phyloP scores from a whole-genome alignment of 306 rosid species.

The Malus sylvestris region DNA sequence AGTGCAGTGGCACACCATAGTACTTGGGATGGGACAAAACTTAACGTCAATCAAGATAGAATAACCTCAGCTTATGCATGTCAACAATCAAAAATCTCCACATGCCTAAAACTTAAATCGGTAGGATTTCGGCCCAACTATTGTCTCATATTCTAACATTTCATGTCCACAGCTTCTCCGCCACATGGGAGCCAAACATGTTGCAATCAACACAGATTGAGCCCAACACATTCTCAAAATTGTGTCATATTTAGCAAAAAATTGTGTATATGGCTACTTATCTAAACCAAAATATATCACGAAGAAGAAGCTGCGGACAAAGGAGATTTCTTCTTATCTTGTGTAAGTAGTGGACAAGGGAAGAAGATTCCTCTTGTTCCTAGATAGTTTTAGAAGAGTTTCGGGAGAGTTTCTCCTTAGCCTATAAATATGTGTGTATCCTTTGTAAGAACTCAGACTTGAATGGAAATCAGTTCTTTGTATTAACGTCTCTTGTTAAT shows the following conservation, averaged over 20 bases:
- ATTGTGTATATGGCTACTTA: neutral
- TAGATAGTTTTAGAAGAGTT: too few relatives aligned
- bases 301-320: slow-evolving; percentile 53
- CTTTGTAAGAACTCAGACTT: too few relatives aligned
- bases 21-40: slow-evolving; percentile 39
- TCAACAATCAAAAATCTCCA: neutral
- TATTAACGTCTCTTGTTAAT: too few relatives aligned
- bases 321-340: too few relatives aligned
- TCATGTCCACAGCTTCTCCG: neutral
- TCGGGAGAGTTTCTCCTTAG: too few relatives aligned
- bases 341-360: too few relatives aligned
- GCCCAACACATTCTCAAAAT: neutral
- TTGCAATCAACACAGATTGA: neutral
- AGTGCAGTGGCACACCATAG: slow-evolving; percentile 91
- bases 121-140: neutral
- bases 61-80: neutral
- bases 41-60: neutral
- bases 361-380: too few relatives aligned
- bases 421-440: too few relatives aligned
- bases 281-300: slow-evolving; percentile 24
- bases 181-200: neutral
- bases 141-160: neutral
- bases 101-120: neutral
- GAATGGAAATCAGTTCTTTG: too few relatives aligned
- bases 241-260: neutral